Conservation (phyloP, 805 yeast species). For the Candida chauliodis region DNA sequence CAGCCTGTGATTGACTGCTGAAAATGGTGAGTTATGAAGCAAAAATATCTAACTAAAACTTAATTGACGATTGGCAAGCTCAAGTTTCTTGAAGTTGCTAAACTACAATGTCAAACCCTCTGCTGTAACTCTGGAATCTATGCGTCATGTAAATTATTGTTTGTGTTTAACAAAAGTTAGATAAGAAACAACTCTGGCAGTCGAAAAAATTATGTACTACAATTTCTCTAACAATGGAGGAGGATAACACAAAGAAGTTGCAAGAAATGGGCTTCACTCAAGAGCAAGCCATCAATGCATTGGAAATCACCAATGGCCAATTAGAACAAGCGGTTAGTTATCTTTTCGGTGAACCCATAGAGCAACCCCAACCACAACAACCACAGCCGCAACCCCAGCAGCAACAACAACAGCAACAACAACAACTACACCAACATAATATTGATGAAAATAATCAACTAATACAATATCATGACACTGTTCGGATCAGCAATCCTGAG, state of each 20-base stretch:
- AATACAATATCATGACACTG: constrained; percentile 18
- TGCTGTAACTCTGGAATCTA: too few relatives aligned
- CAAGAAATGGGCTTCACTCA: constrained; percentile 40
- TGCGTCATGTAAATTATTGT: too few relatives aligned
- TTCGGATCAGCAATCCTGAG: constrained; percentile 24
- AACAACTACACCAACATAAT: constrained; percentile 8
- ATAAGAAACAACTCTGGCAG: not conserved
- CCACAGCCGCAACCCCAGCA: too few relatives aligned
- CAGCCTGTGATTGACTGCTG: too few relatives aligned
- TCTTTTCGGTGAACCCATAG: constrained; percentile 33
- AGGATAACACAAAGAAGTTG: constrained; percentile 18
- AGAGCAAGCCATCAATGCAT: constrained; percentile 37
- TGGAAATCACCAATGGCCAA: constrained; percentile 22
- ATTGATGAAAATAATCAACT: constrained; percentile 6
- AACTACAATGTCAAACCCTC: too few relatives aligned
- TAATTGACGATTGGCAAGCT: too few relatives aligned
- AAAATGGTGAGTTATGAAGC: too few relatives aligned
- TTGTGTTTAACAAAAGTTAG: too few relatives aligned
- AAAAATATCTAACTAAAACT: too few relatives aligned
- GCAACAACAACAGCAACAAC: too few relatives aligned
- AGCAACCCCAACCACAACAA: constrained; percentile 12
- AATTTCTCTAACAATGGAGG: constrained; percentile 13
- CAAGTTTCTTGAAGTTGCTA: too few relatives aligned
- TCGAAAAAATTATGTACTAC: too few relatives aligned
- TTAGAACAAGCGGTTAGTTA: constrained; percentile 26